Evolutionary conservation across 1,284 basidiomycete species (phyloP).

Genomic region (Fomitopsis pinicola): DNA sequence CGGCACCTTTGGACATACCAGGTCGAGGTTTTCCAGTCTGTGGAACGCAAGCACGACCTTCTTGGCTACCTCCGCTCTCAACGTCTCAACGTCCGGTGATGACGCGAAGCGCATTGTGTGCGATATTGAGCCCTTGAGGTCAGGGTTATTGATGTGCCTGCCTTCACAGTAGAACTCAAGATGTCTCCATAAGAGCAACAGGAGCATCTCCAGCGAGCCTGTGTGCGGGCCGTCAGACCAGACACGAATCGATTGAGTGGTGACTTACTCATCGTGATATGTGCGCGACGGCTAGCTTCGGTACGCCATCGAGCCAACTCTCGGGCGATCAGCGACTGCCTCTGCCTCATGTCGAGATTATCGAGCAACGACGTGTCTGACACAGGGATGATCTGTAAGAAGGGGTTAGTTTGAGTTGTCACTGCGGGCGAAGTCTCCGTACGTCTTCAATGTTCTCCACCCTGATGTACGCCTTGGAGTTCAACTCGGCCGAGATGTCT

Average conservation of each 20-base stretch:
- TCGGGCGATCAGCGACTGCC: constrained; percentile 57
- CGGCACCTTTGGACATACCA: constrained; percentile 34
- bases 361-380: constrained; percentile 53
- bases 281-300: constrained; percentile 42
- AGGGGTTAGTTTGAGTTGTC: not conserved
- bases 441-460: constrained; percentile 74
- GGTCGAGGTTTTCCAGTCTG: constrained; percentile 45
- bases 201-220: constrained; percentile 80
- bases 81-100: constrained; percentile 45
- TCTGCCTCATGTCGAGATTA: constrained; percentile 64
- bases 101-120: constrained; percentile 53
- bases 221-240: not conserved
- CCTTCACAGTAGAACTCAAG: constrained; percentile 57
- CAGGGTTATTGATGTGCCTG: constrained; percentile 32
- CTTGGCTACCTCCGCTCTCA: constrained; percentile 51
- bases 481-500: constrained; percentile 67
- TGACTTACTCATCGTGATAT: constrained; percentile 49
- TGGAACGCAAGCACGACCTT: constrained; percentile 48
- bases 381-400: constrained; percentile 47
- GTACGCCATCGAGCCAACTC: constrained; percentile 50
- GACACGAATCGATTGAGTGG: not conserved
- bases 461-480: constrained; percentile 63
- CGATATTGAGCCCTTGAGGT: constrained; percentile 38
- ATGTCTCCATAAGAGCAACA: constrained; percentile 86
- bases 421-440: constrained; percentile 8